Evolutionary conservation across 2,329 filamentous ascomycete genomes (phyloP), one percentile per base, ranked within the genome.

Genomic region (Emergomyces pasteurianus): DNA sequence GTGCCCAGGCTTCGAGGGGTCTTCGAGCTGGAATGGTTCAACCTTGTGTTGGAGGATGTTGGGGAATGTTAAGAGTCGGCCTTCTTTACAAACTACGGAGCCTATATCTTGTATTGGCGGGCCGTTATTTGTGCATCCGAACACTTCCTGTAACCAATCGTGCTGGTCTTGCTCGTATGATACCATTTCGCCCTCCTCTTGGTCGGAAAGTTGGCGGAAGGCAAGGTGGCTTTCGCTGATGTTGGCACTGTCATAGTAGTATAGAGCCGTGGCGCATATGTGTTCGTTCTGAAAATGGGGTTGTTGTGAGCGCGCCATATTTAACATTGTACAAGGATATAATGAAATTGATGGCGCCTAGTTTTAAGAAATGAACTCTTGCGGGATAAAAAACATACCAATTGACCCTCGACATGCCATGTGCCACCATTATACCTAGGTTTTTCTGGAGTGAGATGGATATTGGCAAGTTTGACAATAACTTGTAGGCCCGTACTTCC

Each of bases 391-490:
- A 21, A 49, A n/a, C 1, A 53, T 64, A 74, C 73, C 70, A 74
- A 68, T 53, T 70, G 68, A 3, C 82, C 81, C 64, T 84, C 82
- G 1, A 82, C 68, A 64, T 77, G 72, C 73, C 72, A 76, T n/a
- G 54, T 46, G 2, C 63, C 61, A 14, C 80, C 81, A 0, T 70
- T 69, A 64, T 84, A 86, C 0, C 69, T 66, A 0, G 84, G 80
- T 5, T 82, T 80, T 38, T 81, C 79, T 0, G 84, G 84, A 0
- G 79, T 83, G 0, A 86, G 75, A 54, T 85, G 76, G 60, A 86
- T 83, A 52, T 77, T 81, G 2, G 82, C 81, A 65, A 87, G 76
- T 68, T 86, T 87, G 55, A 86, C 80, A 52, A 87, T 86, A 50
- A 87, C 70, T 66, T 87, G 84, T 86, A 66, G 10, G 68, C 79